Conservation (phyloP, 176 grass and related monocot genomes). For the Hyparrhenia diplandra region DNA sequence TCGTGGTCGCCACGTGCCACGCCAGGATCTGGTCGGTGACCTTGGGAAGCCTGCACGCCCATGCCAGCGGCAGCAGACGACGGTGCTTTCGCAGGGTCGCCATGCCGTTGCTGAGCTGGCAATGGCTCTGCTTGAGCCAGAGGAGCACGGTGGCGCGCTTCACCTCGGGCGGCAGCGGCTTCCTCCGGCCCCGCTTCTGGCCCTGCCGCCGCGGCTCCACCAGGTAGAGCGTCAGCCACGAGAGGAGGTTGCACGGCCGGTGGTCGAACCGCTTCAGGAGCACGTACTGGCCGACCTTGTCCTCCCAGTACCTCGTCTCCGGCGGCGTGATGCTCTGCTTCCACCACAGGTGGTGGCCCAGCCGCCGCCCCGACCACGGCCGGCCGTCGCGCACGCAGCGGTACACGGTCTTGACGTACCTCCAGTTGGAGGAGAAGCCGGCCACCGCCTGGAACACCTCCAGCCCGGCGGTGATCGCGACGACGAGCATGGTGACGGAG, state of each 20-base stretch:
- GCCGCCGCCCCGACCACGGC: constrained; percentile 3
- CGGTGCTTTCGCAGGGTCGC: not conserved
- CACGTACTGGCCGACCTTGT: constrained; percentile 46
- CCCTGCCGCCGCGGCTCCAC: constrained; percentile 39
- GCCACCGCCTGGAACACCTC: constrained; percentile 41
- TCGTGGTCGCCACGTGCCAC: constrained; percentile 52
- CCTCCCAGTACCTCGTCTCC: constrained; percentile 35
- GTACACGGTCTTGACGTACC: constrained; percentile 42
- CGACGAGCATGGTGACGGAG: constrained; percentile 43
- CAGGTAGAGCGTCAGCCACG: constrained; percentile 41
- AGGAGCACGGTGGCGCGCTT: constrained; percentile 34
- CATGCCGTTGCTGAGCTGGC: constrained; percentile 8
- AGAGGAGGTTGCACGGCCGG: constrained; percentile 28
- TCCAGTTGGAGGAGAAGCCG: constrained; percentile 48
- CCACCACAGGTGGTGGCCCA: constrained; percentile 29
- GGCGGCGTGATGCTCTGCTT: constrained; percentile 33
- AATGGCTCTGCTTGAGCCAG: not conserved
- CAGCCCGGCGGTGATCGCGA: constrained; percentile 33
- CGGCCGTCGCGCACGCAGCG: constrained; percentile 29
- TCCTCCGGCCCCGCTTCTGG: constrained; percentile 31
- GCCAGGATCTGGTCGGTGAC: constrained; percentile 44
- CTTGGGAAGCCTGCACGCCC: constrained; percentile 36
- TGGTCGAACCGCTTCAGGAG: constrained; percentile 38
- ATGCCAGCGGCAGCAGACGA: not conserved
- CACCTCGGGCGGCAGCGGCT: constrained; percentile 14